phyloP scores from a whole-genome alignment of 2,329 filamentous ascomycete species.

The Neopestalotiopsis sp. region DNA sequence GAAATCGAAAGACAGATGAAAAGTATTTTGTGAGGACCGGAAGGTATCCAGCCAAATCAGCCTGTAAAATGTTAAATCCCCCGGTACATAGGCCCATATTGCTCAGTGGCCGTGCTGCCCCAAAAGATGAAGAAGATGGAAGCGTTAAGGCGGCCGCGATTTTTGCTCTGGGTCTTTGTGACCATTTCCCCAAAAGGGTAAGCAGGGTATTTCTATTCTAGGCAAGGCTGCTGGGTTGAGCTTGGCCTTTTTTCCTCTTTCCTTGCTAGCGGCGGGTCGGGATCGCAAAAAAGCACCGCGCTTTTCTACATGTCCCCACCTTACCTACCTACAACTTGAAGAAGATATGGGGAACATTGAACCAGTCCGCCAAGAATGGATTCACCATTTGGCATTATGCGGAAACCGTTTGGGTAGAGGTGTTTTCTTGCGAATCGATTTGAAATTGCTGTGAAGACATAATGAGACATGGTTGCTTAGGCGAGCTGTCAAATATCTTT shows the following conservation, averaged over 20 bases:
- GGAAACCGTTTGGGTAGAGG: background rate
- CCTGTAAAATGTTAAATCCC: background rate
- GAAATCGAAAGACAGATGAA: too few species aligned
- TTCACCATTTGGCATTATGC: background rate
- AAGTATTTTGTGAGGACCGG: background rate
- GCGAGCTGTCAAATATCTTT: too few species aligned
- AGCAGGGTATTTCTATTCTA: background rate
- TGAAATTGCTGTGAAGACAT: background rate
- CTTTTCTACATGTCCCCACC: background rate
- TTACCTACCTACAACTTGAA: background rate
- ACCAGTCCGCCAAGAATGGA: too few species aligned
- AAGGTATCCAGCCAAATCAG: background rate
- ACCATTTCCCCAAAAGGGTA: background rate
- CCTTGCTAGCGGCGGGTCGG: background rate
- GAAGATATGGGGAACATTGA: background rate
- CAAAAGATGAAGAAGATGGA: background rate
- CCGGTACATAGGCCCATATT: background rate
- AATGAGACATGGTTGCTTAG: too few species aligned
- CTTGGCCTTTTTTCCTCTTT: background rate
- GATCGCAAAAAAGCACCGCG: background rate
- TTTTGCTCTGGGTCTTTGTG: background rate
- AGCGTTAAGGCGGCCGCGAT: constrained; percentile 15
- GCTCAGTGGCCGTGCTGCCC: background rate
- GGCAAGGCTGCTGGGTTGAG: background rate
- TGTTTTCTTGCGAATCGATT: background rate